A percentile compares a stretch with the other conserved stretches of the same genome.
These are phyloP conservation scores for Eutrema salsugineum DNA, from an alignment of 441 rosid species.

Conservation along the genomic window DNA sequence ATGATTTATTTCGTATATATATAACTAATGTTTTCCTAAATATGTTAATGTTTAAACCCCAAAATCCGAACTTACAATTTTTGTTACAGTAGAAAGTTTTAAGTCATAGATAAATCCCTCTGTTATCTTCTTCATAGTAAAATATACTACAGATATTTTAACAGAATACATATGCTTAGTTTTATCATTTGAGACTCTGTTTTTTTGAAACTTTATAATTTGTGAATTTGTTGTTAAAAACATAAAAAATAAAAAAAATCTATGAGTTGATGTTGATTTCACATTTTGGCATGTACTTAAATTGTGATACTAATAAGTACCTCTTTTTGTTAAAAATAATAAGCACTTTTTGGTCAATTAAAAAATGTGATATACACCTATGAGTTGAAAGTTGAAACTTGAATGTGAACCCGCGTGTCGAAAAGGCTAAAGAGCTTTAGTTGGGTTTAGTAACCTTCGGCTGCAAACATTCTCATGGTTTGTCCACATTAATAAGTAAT, in stretches of 20 bases:
- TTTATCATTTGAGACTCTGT: too few species aligned
- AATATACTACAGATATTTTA: background rate
- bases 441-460: constrained; percentile 25
- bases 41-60: background rate
- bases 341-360: too few species aligned
- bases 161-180: too few species aligned
- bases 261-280: background rate
- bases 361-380: background rate
- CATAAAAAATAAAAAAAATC: too few species aligned
- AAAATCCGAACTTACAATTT: background rate
- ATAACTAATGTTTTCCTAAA: too few species aligned
- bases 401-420: constrained; percentile 33
- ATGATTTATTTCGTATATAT: too few species aligned
- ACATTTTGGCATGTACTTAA: background rate
- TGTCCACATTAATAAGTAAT: constrained; percentile 12
- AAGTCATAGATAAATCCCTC: background rate
- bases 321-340: too few species aligned
- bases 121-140: background rate
- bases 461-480: constrained; percentile 28
- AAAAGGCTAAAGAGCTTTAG: constrained; percentile 24
- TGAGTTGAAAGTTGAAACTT: constrained; percentile 24
- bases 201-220: too few species aligned
- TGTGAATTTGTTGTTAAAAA: too few species aligned
- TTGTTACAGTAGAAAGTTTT: background rate
- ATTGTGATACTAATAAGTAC: background rate